phyloP scores from a whole-genome alignment of 2,329 filamentous ascomycete species.

The Colletotrichum costaricense region DNA sequence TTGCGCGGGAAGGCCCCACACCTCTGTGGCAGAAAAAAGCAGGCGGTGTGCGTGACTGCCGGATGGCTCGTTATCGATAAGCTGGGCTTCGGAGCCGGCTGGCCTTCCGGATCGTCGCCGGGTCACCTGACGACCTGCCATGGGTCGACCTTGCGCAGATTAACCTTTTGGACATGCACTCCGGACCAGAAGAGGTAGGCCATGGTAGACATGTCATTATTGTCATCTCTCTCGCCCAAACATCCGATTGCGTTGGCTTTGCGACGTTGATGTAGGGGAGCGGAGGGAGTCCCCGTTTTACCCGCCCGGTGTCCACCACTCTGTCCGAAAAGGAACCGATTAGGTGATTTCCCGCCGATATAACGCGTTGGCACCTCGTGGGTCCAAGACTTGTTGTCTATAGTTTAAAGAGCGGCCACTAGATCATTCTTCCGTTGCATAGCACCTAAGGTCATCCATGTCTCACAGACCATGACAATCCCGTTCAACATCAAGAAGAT shows the following conservation, averaged over 20 bases:
- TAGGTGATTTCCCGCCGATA: conserved; percentile 33
- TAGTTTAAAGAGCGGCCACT: background rate
- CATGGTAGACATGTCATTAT: conserved; percentile 8
- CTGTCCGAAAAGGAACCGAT: conserved; percentile 27
- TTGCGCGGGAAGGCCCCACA: conserved; percentile 7
- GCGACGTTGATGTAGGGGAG: background rate
- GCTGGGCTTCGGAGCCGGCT: background rate
- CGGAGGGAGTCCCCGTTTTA: background rate
- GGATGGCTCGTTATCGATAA: background rate
- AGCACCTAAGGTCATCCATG: background rate
- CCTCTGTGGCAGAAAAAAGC: background rate
- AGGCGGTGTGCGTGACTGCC: conserved; percentile 7
- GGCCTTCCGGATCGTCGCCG: background rate
- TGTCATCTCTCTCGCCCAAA: background rate
- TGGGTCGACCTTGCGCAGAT: conserved; percentile 1
- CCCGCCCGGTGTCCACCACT: conserved; percentile 24
- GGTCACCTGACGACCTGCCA: background rate
- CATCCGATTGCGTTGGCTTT: conserved; percentile 6
- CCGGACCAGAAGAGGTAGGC: conserved; percentile 17
- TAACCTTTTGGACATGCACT: background rate
- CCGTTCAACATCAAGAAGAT: conserved; percentile 68
- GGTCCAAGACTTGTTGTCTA: background rate
- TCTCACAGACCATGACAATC: conserved; percentile 8
- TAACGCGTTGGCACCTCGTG: conserved; percentile 27
- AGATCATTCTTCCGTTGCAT: background rate